These are phyloP conservation scores for Ophiostoma ips DNA, from an alignment of 2,329 filamentous ascomycete species.

Conservation along the genomic window DNA sequence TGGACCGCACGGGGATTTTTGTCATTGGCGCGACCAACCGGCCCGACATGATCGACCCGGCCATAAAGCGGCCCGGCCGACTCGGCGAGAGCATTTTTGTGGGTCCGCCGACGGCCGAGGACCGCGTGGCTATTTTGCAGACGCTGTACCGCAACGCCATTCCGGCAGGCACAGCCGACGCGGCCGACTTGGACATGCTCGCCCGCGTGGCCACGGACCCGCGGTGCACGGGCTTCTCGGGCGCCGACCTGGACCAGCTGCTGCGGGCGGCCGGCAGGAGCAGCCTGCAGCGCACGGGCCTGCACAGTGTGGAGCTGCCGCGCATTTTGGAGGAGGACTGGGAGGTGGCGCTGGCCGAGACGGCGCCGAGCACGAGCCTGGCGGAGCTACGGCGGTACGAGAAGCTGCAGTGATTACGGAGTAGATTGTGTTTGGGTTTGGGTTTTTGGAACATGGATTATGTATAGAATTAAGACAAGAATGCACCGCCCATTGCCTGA, in stretches of 20 bases:
- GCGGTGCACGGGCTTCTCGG: conserved; percentile 64
- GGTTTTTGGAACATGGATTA: no score
- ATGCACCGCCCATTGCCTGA: no score
- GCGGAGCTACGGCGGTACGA: conserved; percentile 12
- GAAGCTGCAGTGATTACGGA: conserved; percentile 7
- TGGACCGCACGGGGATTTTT: conserved; percentile 71
- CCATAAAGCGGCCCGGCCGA: conserved; percentile 83
- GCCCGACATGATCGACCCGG: conserved; percentile 90
- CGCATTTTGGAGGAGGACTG: conserved; percentile 32
- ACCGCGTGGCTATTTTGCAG: conserved; percentile 73
- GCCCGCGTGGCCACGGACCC: conserved; percentile 50
- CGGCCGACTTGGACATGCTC: conserved; percentile 22
- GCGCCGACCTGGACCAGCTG: conserved; percentile 47
- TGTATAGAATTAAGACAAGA: background rate
- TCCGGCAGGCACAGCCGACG: background rate
- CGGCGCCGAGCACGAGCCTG: conserved; percentile 32
- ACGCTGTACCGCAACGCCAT: conserved; percentile 46
- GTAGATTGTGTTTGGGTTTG: background rate
- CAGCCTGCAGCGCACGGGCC: conserved; percentile 21
- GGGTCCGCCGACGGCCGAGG: conserved; percentile 59
- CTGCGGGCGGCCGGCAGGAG: conserved; percentile 25
- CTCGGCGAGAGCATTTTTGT: conserved; percentile 72
- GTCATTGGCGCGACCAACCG: conserved; percentile 91
- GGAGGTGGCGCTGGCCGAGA: conserved; percentile 35
- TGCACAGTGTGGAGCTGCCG: conserved; percentile 17